Base-by-base conservation (phyloP, 2,329 filamentous ascomycete species). In the Parascedosporium putredinis region DNA sequence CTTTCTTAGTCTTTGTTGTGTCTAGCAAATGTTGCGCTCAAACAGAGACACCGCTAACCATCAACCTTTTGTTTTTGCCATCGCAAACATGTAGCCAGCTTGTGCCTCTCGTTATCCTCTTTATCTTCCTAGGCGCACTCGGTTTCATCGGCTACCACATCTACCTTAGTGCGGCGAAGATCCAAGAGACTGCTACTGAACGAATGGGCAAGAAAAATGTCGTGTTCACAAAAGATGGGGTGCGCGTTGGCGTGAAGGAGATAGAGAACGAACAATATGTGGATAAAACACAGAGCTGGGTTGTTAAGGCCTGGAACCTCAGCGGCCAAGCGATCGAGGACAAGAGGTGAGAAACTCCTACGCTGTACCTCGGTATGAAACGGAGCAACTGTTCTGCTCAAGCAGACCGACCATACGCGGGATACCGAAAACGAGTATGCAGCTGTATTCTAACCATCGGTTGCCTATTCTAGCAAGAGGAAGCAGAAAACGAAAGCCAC, bases 191-290 rank as follows among this genome's bases (percentile, higher is more conserved):
- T 52, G 83, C 84, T 44, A 77, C 75, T 45, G 73, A 83, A 65
- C 79, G 79, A 60, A 85, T 89, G 78, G 80, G 83, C 63, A 79
- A 79, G 68, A 86, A 84, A 69, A 84, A 89, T 62, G 77, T 90
- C 51, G 72, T 80, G 36, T 85, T 88, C 65, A 83, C 81, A 34
- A 87, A 86, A 62, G 85, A 88, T 51, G 86, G 86, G 50, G 67
- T 86, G 53, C 77, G 78, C 53, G 83, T 90, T 42, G 81, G 81
- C 45, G 76, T 90, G 53, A 84, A 83, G 66, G 74, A 87, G 53
- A 65, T 84, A 46, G 74, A 75, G 55, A 75, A 77, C 49, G 86
- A 89, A 67, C 78, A 76, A 45, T 87, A 88, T 61, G 78, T 86
- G 58, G 86, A 89, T 58, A 73, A 72, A 59, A 88, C 85, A 16